Evolutionary conservation across 805 yeast genomes (phyloP).

Genomic region (Lachancea quebecensis): DNA sequence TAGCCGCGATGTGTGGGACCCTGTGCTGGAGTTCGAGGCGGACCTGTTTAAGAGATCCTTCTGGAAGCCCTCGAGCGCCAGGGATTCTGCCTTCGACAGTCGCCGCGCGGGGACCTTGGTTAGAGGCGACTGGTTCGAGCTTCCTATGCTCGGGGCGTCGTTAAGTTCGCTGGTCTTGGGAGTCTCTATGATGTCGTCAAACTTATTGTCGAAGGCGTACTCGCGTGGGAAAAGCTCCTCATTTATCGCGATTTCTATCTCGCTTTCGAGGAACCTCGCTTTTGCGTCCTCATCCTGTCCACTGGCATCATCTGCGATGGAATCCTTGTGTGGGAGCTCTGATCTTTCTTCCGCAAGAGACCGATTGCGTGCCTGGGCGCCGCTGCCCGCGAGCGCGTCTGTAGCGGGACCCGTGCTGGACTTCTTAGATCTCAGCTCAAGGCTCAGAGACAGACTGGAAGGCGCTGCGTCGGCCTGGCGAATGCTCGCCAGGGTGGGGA

Average conservation of each 20-base stretch:
- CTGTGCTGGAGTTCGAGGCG: not conserved
- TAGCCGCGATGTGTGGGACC: slow-evolving; percentile 6
- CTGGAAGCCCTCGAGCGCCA: slow-evolving; percentile 6
- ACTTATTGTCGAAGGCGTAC: slow-evolving; percentile 14
- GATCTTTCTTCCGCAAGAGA: slow-evolving; percentile 3
- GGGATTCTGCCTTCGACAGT: slow-evolving; percentile 5
- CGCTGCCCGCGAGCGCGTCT: not conserved
- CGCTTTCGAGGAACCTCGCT: slow-evolving; percentile 1
- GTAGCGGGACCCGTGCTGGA: not conserved
- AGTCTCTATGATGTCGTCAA: slow-evolving; percentile 4
- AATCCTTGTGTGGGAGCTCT: not conserved
- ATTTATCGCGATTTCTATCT: slow-evolving; percentile 10
- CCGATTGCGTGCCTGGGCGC: not conserved
- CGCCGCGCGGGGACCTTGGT: slow-evolving; percentile 4
- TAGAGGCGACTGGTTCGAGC: slow-evolving; percentile 17
- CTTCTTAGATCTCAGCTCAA: not conserved
- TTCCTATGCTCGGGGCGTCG: slow-evolving; percentile 7
- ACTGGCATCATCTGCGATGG: not conserved
- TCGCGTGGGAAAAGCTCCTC: slow-evolving; percentile 13
- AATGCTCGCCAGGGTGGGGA: slow-evolving; percentile 1
- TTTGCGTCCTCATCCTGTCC: not conserved
- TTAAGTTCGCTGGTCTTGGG: not conserved
- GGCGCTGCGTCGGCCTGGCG: not conserved
- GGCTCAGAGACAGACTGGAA: not conserved
- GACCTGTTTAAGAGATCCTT: slow-evolving; percentile 1